Percentiles rank a stretch among this genome's conserved stretches.
Conservation (phyloP, 2,329 filamentous ascomycete genomes). For the Annulohypoxylon truncatum region DNA sequence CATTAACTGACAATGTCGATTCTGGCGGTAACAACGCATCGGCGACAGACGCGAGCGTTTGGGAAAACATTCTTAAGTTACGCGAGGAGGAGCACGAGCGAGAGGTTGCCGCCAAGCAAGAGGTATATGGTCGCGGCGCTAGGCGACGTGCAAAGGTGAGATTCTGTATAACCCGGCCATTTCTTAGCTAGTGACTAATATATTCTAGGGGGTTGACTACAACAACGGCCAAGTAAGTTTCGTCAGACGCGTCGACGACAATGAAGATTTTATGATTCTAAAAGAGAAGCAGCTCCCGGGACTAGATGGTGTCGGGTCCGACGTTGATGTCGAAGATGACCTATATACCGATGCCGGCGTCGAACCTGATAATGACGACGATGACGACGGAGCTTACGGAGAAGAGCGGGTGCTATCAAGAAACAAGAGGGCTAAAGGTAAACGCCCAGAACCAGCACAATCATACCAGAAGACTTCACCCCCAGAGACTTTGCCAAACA, state of each 20-base stretch:
- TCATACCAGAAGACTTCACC: background rate
- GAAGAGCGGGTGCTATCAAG: conserved; percentile 14
- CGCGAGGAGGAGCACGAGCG: conserved; percentile 82
- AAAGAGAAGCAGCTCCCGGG: conserved; percentile 41
- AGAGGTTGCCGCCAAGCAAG: conserved; percentile 73
- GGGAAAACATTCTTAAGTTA: conserved; percentile 89
- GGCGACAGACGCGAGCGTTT: conserved; percentile 74
- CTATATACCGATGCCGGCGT: conserved; percentile 46
- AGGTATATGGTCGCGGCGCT: conserved; percentile 87
- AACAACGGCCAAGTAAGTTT: conserved; percentile 52
- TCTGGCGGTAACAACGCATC: conserved; percentile 64
- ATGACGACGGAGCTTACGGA: background rate
- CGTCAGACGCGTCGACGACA: conserved; percentile 45
- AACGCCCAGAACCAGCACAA: conserved; percentile 27
- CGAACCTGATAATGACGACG: conserved; percentile 42
- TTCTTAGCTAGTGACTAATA: conserved; percentile 32
- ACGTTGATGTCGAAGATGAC: conserved; percentile 46
- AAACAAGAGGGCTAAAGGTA: conserved; percentile 42
- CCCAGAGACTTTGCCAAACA: conserved; percentile 6
- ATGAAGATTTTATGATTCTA: conserved; percentile 29
- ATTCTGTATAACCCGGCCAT: conserved; percentile 38
- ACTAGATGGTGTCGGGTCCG: conserved; percentile 44
- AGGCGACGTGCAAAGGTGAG: conserved; percentile 70
- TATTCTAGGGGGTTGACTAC: conserved; percentile 58
- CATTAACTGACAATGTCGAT: conserved; percentile 72